Conservation (phyloP, 108 stramenopile genomes). For the Cylindrotheca closterium region DNA sequence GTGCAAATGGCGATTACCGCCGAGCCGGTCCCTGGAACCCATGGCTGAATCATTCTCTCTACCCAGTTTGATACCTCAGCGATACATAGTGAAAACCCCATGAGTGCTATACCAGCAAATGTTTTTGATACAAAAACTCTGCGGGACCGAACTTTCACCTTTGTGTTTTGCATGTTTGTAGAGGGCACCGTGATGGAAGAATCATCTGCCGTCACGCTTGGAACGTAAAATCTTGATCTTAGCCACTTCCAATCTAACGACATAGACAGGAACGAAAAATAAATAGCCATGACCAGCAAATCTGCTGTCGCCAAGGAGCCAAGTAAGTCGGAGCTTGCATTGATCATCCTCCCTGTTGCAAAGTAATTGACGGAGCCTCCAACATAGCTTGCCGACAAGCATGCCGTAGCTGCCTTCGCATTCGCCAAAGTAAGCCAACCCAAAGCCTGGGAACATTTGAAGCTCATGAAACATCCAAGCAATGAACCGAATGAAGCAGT, state of each 20-base stretch:
- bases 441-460: conserved; percentile 10
- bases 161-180: not conserved
- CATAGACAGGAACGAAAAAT: conserved; percentile 56
- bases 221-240: conserved; percentile 4
- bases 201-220: not conserved
- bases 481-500: conserved; percentile 63
- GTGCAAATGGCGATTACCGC: conserved; percentile 55
- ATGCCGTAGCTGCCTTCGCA: conserved; percentile 53
- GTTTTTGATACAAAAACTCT: not conserved
- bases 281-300: conserved; percentile 75
- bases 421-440: conserved; percentile 12
- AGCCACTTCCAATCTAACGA: conserved; percentile 42
- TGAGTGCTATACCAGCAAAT: conserved; percentile 10
- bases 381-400: conserved; percentile 70
- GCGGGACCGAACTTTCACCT: not conserved
- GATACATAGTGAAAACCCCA: conserved; percentile 15
- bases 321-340: conserved; percentile 26
- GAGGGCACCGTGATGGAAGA: not conserved
- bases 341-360: conserved; percentile 51
- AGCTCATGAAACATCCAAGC: conserved; percentile 50
- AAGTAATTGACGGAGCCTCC: conserved; percentile 80
- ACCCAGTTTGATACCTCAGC: conserved; percentile 22
- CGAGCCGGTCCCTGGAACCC: conserved; percentile 63
- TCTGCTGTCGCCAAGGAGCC: conserved; percentile 76
- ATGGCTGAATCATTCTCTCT: conserved; percentile 16